A percentile compares a stretch with the other conserved stretches of the same genome.
phyloP scores from a whole-genome alignment of 805 yeast genomes.

The Candida incommunis region DNA sequence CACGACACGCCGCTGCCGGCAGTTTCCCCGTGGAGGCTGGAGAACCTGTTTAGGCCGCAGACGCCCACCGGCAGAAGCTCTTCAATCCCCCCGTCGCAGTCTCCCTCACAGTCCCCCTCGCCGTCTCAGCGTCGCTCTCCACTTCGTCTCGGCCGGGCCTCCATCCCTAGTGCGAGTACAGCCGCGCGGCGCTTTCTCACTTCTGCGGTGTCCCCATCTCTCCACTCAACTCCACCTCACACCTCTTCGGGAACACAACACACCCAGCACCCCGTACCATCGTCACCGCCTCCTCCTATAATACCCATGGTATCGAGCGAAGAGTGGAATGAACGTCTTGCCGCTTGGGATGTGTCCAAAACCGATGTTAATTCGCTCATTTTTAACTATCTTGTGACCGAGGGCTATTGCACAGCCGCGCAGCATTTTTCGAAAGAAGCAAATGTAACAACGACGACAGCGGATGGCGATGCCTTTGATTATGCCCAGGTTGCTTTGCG shows the following conservation, averaged over 20 bases:
- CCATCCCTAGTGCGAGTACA: neutral
- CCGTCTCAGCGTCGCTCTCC: neutral
- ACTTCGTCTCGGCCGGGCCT: neutral
- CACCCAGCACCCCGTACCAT: neutral
- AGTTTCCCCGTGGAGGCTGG: neutral
- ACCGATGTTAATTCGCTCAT: slow-evolving; percentile 2
- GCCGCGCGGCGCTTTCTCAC: neutral
- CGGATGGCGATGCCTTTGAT: neutral
- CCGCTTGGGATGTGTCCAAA: slow-evolving; percentile 1
- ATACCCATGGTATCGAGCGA: neutral
- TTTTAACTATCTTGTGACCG: slow-evolving; percentile 6
- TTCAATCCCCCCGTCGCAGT: neutral
- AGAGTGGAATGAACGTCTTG: slow-evolving; percentile 1
- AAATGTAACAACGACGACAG: neutral
- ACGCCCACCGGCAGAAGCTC: neutral
- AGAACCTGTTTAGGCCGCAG: too few species aligned
- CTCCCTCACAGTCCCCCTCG: neutral
- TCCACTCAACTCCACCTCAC: neutral
- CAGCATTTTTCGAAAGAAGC: slow-evolving; percentile 6
- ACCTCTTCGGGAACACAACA: neutral
- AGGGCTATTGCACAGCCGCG: slow-evolving; percentile 7
- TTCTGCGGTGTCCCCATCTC: neutral
- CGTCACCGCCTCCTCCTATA: neutral
- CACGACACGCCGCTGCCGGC: neutral
- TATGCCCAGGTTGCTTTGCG: slow-evolving; percentile 19